A percentile compares a stretch with the other conserved stretches of the same genome.
These are phyloP conservation scores for Lindgomyces ingoldianus DNA, from an alignment of 495 filamentous ascomycete species.

Conservation along the genomic window DNA sequence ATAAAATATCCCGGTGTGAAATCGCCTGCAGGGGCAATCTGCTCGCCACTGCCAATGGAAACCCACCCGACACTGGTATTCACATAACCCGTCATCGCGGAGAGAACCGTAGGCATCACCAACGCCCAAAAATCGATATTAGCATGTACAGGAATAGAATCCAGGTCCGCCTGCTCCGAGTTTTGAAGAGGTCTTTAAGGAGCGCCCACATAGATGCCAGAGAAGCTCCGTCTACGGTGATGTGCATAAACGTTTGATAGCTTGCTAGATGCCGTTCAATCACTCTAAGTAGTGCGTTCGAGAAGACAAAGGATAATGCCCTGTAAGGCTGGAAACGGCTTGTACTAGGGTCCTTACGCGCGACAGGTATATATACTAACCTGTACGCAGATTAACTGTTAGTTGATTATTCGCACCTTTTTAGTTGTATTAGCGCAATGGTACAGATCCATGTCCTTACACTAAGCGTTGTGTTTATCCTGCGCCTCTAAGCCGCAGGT, in stretches of 20 bases:
- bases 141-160: slow-evolving; percentile 21
- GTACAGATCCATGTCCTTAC: too few species aligned
- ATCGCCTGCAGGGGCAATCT: slow-evolving; percentile 13
- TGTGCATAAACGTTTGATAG: slow-evolving; percentile 12
- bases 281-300: slow-evolving; percentile 12
- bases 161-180: slow-evolving; percentile 13
- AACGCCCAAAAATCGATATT: slow-evolving; percentile 16
- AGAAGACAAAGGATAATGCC: too few species aligned
- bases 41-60: neutral
- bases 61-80: slow-evolving; percentile 13
- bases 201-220: slow-evolving; percentile 7
- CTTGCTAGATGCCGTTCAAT: slow-evolving; percentile 27
- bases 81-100: slow-evolving; percentile 29
- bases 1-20: neutral
- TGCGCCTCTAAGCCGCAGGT: too few species aligned
- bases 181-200: slow-evolving; percentile 7
- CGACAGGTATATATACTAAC: too few species aligned
- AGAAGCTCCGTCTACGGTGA: slow-evolving; percentile 9
- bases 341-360: too few species aligned
- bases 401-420: too few species aligned
- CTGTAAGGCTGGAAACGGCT: too few species aligned
- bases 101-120: slow-evolving; percentile 5
- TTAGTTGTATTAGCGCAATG: too few species aligned
- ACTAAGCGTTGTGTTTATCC: too few species aligned
- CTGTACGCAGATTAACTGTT: too few species aligned